Percentiles rank a stretch among this genome's conserved stretches.
Evolutionary conservation across 2,329 filamentous ascomycete genomes (phyloP).

Genomic region (Cladosporium sp.): DNA sequence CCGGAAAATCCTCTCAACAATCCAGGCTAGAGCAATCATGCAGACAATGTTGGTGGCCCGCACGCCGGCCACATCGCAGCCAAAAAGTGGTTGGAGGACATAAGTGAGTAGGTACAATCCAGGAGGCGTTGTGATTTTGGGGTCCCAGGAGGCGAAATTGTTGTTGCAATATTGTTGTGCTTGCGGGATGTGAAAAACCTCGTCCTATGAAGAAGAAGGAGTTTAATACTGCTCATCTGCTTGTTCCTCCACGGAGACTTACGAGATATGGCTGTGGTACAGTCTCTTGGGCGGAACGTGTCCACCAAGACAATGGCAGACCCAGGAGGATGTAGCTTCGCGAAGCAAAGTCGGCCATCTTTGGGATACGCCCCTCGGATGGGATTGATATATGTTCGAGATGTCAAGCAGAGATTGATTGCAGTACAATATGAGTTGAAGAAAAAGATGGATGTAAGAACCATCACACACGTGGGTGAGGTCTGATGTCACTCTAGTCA

Average conservation of each 20-base stretch:
- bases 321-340: constrained; percentile 11
- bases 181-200: constrained; percentile 86
- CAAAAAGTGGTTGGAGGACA: constrained; percentile 36
- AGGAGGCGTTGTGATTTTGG: constrained; percentile 95
- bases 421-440: too few species aligned
- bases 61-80: constrained; percentile 5
- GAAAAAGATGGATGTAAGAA: too few species aligned
- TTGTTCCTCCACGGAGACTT: constrained; percentile 25
- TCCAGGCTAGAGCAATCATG: constrained; percentile 35
- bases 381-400: too few species aligned
- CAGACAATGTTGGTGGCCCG: constrained; percentile 11
- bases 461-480: too few species aligned
- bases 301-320: constrained; percentile 23
- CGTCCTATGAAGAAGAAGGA: constrained; percentile 58
- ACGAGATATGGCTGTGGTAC: constrained; percentile 59
- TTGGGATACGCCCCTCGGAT: too few species aligned
- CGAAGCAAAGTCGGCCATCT: constrained; percentile 1
- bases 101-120: constrained; percentile 57
- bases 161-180: constrained; percentile 80
- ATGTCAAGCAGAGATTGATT: too few species aligned
- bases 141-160: constrained; percentile 77
- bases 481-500: constrained; percentile 2
- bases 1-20: constrained; percentile 8
- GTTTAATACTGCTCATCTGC: constrained; percentile 23
- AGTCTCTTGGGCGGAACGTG: constrained; percentile 38